Base-by-base conservation (phyloP, 495 filamentous ascomycete species). In the Xylaria curta region DNA sequence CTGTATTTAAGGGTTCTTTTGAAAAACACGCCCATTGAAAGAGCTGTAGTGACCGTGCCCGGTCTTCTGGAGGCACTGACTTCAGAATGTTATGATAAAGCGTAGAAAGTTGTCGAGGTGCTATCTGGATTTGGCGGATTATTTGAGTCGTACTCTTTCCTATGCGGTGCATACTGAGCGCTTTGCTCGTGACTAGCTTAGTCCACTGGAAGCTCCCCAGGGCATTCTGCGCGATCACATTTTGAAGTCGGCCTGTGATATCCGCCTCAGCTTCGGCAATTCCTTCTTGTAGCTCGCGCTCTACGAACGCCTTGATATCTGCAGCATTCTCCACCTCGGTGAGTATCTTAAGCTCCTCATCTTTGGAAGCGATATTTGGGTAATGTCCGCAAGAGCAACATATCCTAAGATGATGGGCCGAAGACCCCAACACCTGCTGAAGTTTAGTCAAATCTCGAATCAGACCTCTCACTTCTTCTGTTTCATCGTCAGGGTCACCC, bases 11-110 rank as follows among this genome's bases (percentile, higher is more conserved):
- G 13, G 63, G 24, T 51, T 21, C 26, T 15, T 1, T 12, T 3
- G 63, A 40, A 49, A 47, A 66, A 44, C 44, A 66, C 53, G 33
- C 63, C 44, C 26, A 66, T 26, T 66, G 63, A 53, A 53, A 36
- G 7, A 66, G 6, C 26, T 33, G 26, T 26, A 66, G 5, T 24
- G 44, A 31, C 44, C 44, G 26, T 1, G 24, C 26, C 26, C 44
- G 2, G 5, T 51, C 44, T 66, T 66, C 44, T 36, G 53, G 44
- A 38, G 24, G 26, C 15, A 51, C 26, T 21, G 44, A 33, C 4
- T 31, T 38, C 38, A 51, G 13, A 66, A 66, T 31, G n/a, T 53
- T 53, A 53, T 40, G 26, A 24, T 53, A 49, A 19, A 49, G 33
- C 21, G 24, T 38, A 49, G 12, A 66, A 17, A 38, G 58, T 38